phyloP scores from a whole-genome alignment of 805 yeast species.

The Yarrowia hollandica region DNA sequence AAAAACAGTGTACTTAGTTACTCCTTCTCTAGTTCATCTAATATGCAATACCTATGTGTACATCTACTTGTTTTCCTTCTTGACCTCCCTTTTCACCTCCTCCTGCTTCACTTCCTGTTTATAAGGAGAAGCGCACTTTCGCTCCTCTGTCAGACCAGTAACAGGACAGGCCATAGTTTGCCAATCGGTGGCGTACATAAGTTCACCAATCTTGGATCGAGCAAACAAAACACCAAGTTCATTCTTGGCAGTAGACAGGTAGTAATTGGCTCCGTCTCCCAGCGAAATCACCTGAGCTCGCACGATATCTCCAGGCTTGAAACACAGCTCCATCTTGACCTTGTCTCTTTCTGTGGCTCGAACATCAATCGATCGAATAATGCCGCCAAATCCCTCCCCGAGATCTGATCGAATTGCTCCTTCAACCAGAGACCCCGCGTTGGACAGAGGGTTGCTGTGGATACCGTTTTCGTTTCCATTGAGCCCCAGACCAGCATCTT shows the following conservation, averaged over 20 bases:
- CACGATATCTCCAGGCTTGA: slow-evolving; percentile 89
- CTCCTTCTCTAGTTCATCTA: too few species aligned
- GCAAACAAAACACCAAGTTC: slow-evolving; percentile 95
- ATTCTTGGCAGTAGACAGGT: slow-evolving; percentile 82
- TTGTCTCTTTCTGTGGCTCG: slow-evolving; percentile 88
- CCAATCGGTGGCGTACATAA: slow-evolving; percentile 93
- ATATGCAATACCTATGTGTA: slow-evolving; percentile 20
- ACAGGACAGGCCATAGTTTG: slow-evolving; percentile 82
- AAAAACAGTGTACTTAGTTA: too few species aligned
- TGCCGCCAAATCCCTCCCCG: slow-evolving; percentile 87
- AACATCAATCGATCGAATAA: slow-evolving; percentile 83
- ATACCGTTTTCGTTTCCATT: slow-evolving; percentile 46
- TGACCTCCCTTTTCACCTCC: not conserved
- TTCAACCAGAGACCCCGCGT: slow-evolving; percentile 30
- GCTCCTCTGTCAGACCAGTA: slow-evolving; percentile 70
- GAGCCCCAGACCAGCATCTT: slow-evolving; percentile 68
- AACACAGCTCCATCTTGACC: slow-evolving; percentile 74
- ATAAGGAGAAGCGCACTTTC: slow-evolving; percentile 91
- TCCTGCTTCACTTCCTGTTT: not conserved
- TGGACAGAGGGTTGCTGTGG: slow-evolving; percentile 37
- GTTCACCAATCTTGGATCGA: slow-evolving; percentile 63
- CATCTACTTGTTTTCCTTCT: not conserved
- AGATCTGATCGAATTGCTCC: slow-evolving; percentile 49
- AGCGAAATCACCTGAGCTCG: slow-evolving; percentile 76
- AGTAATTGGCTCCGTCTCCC: slow-evolving; percentile 93